Percentiles rank a stretch among this genome's conserved stretches.
Evolutionary conservation across 345 rosid genomes (phyloP).

Genomic region (Lumnitzera racemosa): DNA sequence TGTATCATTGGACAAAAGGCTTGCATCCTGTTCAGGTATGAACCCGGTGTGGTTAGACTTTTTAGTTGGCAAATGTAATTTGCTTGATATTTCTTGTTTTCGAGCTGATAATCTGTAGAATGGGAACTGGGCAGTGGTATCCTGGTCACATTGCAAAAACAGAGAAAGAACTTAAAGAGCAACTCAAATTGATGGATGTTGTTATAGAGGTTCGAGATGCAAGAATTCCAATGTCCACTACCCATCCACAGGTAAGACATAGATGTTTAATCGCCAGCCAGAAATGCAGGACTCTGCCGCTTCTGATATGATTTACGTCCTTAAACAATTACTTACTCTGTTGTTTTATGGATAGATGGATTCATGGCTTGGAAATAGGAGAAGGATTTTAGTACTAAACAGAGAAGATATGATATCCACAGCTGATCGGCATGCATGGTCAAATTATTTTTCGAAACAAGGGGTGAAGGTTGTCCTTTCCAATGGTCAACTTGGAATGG

Average conservation of each 20-base stretch:
- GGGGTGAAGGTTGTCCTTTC: constrained; percentile 71
- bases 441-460: constrained; percentile 70
- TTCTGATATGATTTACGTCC: neutral
- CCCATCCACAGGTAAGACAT: constrained; percentile 68
- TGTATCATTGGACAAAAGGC: constrained; percentile 56
- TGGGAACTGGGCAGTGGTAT: constrained; percentile 59
- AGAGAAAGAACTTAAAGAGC: constrained; percentile 85
- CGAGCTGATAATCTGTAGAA: constrained; percentile 4
- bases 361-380: constrained; percentile 91
- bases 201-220: constrained; percentile 93
- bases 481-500: constrained; percentile 80
- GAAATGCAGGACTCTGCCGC: neutral
- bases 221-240: constrained; percentile 80
- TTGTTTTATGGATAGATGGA: constrained; percentile 51
- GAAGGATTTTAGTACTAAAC: constrained; percentile 74
- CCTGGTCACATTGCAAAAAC: constrained; percentile 98
- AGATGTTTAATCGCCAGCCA: neutral
- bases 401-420: constrained; percentile 93
- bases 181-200: constrained; percentile 92
- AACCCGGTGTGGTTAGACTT: neutral
- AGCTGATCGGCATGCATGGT: constrained; percentile 89
- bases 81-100: neutral
- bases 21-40: constrained; percentile 82
- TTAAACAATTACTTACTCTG: neutral
- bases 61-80: neutral